A percentile compares a stretch with the other conserved stretches of the same genome.
Conservation (phyloP, 768 basidiomycete species). For the Termitomyces sp. region DNA sequence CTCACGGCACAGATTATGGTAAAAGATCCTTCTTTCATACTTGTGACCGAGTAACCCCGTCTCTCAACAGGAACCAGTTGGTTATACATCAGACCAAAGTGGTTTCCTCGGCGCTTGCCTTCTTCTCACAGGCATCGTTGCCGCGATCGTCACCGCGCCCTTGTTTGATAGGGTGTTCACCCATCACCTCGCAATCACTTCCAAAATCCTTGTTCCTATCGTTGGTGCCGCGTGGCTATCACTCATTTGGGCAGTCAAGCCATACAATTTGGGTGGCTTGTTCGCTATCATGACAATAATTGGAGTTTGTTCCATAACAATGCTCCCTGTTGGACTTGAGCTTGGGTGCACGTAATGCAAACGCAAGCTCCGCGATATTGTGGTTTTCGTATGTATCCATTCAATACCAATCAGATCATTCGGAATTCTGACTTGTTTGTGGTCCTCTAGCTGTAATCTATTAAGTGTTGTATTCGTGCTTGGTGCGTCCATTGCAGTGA, state of each 20-base stretch:
- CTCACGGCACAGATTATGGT: constrained; percentile 71
- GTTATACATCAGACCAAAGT: constrained; percentile 64
- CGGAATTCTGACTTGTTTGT: neutral
- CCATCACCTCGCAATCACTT: constrained; percentile 58
- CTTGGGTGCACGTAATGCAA: constrained; percentile 77
- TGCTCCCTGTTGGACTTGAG: constrained; percentile 78
- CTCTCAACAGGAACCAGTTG: constrained; percentile 56
- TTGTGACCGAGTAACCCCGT: neutral
- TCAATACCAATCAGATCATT: neutral
- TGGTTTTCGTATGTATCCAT: constrained; percentile 64
- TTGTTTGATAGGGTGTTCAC: constrained; percentile 84
- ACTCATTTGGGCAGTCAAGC: constrained; percentile 81
- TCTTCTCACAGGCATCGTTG: constrained; percentile 68
- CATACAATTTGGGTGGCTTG: constrained; percentile 56
- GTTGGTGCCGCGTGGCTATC: constrained; percentile 66
- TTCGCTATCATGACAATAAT: constrained; percentile 70
- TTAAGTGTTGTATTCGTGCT: constrained; percentile 62
- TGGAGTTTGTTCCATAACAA: constrained; percentile 61
- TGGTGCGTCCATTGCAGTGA: constrained; percentile 36
- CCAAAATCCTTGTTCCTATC: constrained; percentile 61
- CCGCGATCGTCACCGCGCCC: constrained; percentile 67
- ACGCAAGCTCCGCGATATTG: constrained; percentile 70
- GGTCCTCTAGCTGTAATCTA: constrained; percentile 54
- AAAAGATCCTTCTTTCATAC: constrained; percentile 20
- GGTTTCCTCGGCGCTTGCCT: constrained; percentile 71